phyloP scores from a whole-genome alignment of 176 grass and related monocot species.

The Rhynchospora tenuis region DNA sequence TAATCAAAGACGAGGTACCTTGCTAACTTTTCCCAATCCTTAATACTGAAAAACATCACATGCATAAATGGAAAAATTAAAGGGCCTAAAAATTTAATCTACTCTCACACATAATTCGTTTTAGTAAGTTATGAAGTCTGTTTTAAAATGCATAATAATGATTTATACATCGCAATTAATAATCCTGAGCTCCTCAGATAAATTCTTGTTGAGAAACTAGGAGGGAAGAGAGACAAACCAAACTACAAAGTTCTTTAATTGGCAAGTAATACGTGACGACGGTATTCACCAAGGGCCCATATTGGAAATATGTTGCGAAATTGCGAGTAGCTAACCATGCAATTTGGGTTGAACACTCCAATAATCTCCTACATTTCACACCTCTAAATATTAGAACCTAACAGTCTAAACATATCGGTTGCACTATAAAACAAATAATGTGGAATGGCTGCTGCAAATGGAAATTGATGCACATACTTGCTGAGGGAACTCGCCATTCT shows the following conservation, averaged over 20 bases:
- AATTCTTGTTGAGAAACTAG: neutral
- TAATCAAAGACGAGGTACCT: too few species aligned
- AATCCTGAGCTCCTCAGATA: too few species aligned
- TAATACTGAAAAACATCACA: too few species aligned
- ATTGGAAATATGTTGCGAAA: conserved; percentile 75
- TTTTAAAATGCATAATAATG: too few species aligned
- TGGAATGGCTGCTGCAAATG: neutral
- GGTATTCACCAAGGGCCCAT: conserved; percentile 79
- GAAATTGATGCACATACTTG: conserved; percentile 11
- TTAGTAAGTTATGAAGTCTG: too few species aligned
- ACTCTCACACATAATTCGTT: too few species aligned
- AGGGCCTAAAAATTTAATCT: too few species aligned
- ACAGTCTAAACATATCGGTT: too few species aligned
- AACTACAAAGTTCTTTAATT: conserved; percentile 4
- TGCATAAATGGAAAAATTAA: too few species aligned
- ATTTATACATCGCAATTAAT: too few species aligned
- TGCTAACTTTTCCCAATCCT: too few species aligned
- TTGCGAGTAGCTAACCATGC: conserved; percentile 74
- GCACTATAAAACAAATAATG: neutral
- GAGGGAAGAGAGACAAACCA: neutral
- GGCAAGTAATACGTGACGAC: conserved; percentile 25
- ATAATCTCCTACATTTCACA: conserved; percentile 64
- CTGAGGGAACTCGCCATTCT: neutral
- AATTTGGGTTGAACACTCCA: conserved; percentile 66
- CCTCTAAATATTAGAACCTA: neutral